Evolutionary conservation across 257 asterid genomes (phyloP), one percentile per base, ranked within the genome.

Genomic region (Plantago major): DNA sequence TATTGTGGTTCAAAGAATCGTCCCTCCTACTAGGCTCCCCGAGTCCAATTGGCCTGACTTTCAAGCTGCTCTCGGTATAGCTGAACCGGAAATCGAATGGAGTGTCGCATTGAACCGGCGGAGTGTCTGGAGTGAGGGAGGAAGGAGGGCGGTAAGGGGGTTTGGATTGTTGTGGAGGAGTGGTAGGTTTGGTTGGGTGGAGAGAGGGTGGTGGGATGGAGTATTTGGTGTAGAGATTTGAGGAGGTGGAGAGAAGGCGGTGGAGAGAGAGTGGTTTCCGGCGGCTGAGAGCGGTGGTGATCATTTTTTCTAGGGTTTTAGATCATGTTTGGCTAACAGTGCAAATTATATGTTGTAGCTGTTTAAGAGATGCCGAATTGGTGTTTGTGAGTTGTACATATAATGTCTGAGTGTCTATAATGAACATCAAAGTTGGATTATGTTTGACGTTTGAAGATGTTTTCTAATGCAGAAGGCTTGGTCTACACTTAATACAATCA

Each of bases 71-170:
- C 63, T 92, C 97, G 1, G 99, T 84, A 86, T 92, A 92, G 65
- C 97, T 89, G 80, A 92, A 92, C 66, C 96, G 93, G 74, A 86
- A 92, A 26, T 92, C 99, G 63, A 92, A 92, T 10, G 99, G 99
- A 12, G 88, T 80, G 48, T 80, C 81, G 66, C 93, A 79, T 2
- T 13, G 66, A 18, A 63, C 30, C 19, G 91, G 84, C n/a, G 74
- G 73, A 8, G 55, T 77, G 30, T 81, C 37, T 30, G 81, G 75
- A 30, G 83, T 86, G 3, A 91, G 82, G 11, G 98, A 88, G 10
- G 98, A 91, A 8, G 94, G 96, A 7, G 98, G 96, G 10, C 95
- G 91, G 72, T 82, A 88, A 8, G 84, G 82, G 51, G 91, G 76
- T 68, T 86, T 84, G 51, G 81, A 47, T 12, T 58, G 74, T 58